Conservation (phyloP, 176 grass and related monocot genomes). For the Pharus latifolius region DNA sequence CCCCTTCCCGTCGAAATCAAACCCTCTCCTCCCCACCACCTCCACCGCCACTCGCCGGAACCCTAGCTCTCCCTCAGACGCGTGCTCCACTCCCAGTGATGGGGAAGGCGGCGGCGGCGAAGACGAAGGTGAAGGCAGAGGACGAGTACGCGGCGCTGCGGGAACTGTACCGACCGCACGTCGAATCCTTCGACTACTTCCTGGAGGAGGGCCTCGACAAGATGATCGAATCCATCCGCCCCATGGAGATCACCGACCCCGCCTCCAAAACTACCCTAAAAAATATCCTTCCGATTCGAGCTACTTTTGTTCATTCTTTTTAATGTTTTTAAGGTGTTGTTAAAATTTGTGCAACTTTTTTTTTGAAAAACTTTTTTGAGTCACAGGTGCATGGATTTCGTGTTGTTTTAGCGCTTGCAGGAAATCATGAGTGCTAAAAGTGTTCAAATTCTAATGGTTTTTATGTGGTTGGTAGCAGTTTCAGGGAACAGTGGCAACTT, state of each 20-base stretch:
- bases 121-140: slow-evolving; percentile 3
- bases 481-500: not conserved
- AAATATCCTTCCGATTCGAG: slow-evolving; percentile 99
- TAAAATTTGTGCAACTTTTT: no score
- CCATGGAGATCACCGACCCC: slow-evolving; percentile 47
- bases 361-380: not conserved
- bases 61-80: not conserved
- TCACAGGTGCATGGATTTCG: not conserved
- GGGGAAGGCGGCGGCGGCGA: not conserved
- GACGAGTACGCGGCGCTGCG: slow-evolving; percentile 34
- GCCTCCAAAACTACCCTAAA: slow-evolving; percentile 35
- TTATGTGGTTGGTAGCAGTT: not conserved
- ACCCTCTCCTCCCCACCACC: not conserved
- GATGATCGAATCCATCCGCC: slow-evolving; percentile 35
- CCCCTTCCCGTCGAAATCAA: slow-evolving; percentile 14
- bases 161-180: slow-evolving; percentile 67
- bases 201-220: slow-evolving; percentile 70
- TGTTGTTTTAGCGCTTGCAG: not conserved
- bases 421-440: not conserved
- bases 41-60: not conserved
- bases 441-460: not conserved
- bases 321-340: no score
- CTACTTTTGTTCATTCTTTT: not conserved
- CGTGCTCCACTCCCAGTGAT: no score
- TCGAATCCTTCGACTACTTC: slow-evolving; percentile 84